These are phyloP conservation scores for Pythium dissimile DNA, from an alignment of 352 stramenopile genomes.

Conservation along the genomic window DNA sequence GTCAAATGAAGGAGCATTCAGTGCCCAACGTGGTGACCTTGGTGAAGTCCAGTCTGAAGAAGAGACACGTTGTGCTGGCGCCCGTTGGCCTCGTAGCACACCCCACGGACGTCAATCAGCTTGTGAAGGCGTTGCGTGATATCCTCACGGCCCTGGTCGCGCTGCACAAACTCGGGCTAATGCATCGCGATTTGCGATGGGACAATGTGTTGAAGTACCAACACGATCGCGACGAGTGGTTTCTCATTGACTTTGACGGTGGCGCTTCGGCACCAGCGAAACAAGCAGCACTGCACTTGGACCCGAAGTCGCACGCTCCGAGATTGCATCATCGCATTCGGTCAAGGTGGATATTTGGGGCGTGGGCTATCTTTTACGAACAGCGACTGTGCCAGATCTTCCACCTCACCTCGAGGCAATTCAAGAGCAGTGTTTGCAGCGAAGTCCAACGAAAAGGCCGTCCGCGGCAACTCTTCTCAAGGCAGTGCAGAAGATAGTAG, in stretches of 20 bases:
- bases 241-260: constrained; percentile 25
- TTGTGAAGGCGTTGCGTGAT: constrained; percentile 16
- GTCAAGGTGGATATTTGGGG: constrained; percentile 22
- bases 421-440: constrained; percentile 5
- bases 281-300: constrained; percentile 14
- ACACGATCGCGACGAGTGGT: constrained; percentile 23
- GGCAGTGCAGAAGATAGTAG: constrained; percentile 3
- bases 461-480: constrained; percentile 5
- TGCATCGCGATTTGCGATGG: constrained; percentile 22
- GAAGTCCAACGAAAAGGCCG: constrained; percentile 3
- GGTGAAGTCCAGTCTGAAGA: constrained; percentile 7
- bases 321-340: constrained; percentile 17
- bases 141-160: constrained; percentile 11
- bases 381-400: background rate
- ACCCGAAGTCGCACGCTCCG: constrained; percentile 10
- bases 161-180: constrained; percentile 9
- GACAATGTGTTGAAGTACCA: constrained; percentile 27
- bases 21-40: constrained; percentile 11
- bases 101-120: constrained; percentile 7
- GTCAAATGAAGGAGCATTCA: constrained; percentile 4
- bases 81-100: constrained; percentile 5
- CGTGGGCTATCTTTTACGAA: constrained; percentile 8
- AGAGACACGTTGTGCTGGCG: constrained; percentile 8
- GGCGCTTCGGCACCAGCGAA: constrained; percentile 7
- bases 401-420: constrained; percentile 1